Evolutionary conservation across 768 basidiomycete genomes (phyloP).

Genomic region (Boletus subcaerulescens): DNA sequence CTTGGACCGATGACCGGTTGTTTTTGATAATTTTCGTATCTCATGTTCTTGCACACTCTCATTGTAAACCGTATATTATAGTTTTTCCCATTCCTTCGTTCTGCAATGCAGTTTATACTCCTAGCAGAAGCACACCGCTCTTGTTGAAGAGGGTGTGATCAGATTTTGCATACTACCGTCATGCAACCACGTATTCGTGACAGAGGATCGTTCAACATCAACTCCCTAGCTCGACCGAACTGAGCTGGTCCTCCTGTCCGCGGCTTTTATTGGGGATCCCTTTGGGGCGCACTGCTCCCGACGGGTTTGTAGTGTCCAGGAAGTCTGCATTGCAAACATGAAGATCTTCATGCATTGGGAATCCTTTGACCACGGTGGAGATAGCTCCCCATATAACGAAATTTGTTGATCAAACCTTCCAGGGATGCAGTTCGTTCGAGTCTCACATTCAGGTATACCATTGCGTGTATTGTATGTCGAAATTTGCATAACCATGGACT

Average conservation of each 20-base stretch:
- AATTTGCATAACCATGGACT: not conserved
- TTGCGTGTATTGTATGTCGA: not conserved
- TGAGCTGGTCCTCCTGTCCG: not conserved
- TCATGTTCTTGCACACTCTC: not conserved
- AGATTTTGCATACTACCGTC: not conserved
- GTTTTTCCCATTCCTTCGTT: not conserved
- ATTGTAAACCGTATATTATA: conserved; percentile 6
- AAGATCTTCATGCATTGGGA: not conserved
- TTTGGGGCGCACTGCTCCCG: not conserved
- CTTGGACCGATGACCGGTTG: conserved; percentile 34
- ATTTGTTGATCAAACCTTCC: not conserved
- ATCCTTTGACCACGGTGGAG: too few relatives aligned
- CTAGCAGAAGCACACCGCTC: not conserved
- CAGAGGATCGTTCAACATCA: not conserved
- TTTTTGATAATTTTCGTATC: not conserved
- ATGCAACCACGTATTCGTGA: not conserved
- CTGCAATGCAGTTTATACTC: not conserved
- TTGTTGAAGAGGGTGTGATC: not conserved
- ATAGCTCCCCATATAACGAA: not conserved
- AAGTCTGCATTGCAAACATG: not conserved
- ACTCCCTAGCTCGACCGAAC: not conserved
- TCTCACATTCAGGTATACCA: not conserved
- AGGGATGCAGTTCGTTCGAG: not conserved
- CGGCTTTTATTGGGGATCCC: not conserved
- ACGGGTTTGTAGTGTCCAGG: not conserved